Evolutionary conservation across 225 moss, liverwort and hornwort genomes (phyloP).

Genomic region (Takakia lepidozioides): DNA sequence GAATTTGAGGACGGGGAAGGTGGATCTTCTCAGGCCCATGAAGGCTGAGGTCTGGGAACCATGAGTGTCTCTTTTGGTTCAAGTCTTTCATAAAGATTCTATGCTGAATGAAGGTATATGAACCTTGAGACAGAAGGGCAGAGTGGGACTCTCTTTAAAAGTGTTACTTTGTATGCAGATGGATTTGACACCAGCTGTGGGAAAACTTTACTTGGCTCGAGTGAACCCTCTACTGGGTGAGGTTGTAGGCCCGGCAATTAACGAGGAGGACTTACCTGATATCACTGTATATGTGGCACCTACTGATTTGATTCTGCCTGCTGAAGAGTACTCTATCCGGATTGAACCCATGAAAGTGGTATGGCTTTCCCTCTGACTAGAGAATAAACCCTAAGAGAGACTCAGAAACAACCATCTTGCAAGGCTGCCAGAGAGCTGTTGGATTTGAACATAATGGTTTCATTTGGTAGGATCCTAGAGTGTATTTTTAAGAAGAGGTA

Average conservation of each 20-base stretch:
- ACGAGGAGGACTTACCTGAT: conserved; percentile 87
- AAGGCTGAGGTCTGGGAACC: conserved; percentile 56
- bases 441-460: too few species aligned
- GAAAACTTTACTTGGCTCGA: conserved; percentile 72
- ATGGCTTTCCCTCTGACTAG: conserved; percentile 10
- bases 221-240: conserved; percentile 88
- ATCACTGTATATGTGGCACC: conserved; percentile 70
- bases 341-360: conserved; percentile 90
- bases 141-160: not conserved
- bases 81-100: too few species aligned
- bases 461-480: too few species aligned
- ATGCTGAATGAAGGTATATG: too few species aligned
- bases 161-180: conserved; percentile 34
- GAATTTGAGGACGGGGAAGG: conserved; percentile 29
- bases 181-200: conserved; percentile 87
- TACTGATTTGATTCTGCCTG: conserved; percentile 53
- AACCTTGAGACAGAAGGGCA: too few species aligned
- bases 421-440: too few species aligned
- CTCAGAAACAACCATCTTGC: too few species aligned
- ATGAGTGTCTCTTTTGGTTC: too few species aligned
- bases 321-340: conserved; percentile 72
- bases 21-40: conserved; percentile 76
- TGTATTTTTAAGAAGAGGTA: too few species aligned
- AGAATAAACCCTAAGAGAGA: too few species aligned
- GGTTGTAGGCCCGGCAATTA: conserved; percentile 80